Percentiles rank a stretch among this genome's conserved stretches.
phyloP scores from a whole-genome alignment of 345 rosid genomes.

The Syzygium jambos region DNA sequence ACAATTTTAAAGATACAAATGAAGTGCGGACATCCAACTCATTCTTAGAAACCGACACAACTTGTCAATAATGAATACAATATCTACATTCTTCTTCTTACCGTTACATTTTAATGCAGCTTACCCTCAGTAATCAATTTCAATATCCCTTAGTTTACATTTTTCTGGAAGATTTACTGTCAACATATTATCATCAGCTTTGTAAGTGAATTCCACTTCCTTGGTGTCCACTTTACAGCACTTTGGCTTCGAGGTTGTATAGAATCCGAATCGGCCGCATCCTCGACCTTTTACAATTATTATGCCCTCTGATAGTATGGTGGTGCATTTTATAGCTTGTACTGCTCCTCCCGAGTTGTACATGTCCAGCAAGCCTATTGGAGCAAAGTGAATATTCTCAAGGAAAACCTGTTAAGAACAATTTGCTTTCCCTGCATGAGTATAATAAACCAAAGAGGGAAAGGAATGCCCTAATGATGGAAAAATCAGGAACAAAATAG shows the following conservation, averaged over 20 bases:
- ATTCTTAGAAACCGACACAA: background rate
- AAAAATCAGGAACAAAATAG: background rate
- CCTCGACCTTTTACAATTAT: constrained; percentile 30
- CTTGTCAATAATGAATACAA: background rate
- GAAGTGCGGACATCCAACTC: background rate
- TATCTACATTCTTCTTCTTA: background rate
- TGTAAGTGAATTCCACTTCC: constrained; percentile 35
- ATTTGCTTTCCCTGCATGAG: background rate
- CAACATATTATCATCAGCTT: constrained; percentile 31
- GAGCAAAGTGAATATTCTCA: constrained; percentile 14
- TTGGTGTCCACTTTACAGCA: constrained; percentile 37
- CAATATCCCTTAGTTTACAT: constrained; percentile 20
- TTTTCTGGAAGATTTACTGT: constrained; percentile 25
- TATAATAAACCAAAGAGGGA: background rate
- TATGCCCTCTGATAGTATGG: constrained; percentile 3
- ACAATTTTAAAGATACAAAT: background rate
- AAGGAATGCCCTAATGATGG: background rate
- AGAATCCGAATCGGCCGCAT: constrained; percentile 46
- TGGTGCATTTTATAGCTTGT: constrained; percentile 20
- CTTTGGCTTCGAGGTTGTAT: constrained; percentile 33
- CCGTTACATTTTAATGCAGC: background rate
- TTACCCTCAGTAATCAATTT: constrained; percentile 20
- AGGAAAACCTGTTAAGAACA: constrained; percentile 23
- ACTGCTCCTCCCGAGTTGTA: constrained; percentile 44
- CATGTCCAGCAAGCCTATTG: constrained; percentile 22